Percentiles rank a stretch among this genome's conserved stretches.
phyloP scores from a whole-genome alignment of 768 basidiomycete species.

The Pleurotus pulmonarius region DNA sequence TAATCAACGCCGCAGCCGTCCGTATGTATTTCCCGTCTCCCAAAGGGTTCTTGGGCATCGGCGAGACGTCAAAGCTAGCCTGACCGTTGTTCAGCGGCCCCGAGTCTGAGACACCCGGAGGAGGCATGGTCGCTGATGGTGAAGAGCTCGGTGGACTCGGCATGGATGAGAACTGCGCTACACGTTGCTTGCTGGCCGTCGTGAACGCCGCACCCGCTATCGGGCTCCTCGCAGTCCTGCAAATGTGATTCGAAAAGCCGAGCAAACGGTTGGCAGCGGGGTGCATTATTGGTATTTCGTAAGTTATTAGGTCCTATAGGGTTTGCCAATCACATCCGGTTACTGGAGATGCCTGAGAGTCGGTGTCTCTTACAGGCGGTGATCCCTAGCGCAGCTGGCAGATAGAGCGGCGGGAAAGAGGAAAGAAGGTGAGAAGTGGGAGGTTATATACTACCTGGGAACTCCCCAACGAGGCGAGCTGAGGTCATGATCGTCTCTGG shows the following conservation, averaged over 20 bases:
- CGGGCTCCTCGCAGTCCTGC: background rate
- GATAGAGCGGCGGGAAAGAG: background rate
- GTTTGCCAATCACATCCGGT: conserved; percentile 3
- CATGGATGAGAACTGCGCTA: background rate
- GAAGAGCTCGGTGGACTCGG: background rate
- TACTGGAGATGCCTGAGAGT: background rate
- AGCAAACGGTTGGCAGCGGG: conserved; percentile 9
- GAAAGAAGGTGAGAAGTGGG: background rate
- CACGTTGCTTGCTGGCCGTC: conserved; percentile 1
- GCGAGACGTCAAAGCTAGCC: conserved; percentile 45
- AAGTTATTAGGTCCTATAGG: background rate
- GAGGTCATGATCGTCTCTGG: no score
- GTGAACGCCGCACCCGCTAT: background rate
- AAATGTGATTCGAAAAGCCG: conserved; percentile 10
- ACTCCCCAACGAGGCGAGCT: no score
- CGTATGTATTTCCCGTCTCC: conserved; percentile 70
- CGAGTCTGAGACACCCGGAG: background rate
- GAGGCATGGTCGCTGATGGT: background rate
- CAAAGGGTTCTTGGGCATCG: conserved; percentile 59
- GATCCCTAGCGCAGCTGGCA: background rate
- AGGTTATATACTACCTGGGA: background rate
- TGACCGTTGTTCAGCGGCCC: background rate
- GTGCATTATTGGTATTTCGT: background rate
- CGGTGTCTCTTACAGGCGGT: background rate
- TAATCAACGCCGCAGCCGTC: conserved; percentile 72